These are phyloP conservation scores for Apiotrichum porosum DNA, from an alignment of 1,284 basidiomycete species.

Conservation along the genomic window DNA sequence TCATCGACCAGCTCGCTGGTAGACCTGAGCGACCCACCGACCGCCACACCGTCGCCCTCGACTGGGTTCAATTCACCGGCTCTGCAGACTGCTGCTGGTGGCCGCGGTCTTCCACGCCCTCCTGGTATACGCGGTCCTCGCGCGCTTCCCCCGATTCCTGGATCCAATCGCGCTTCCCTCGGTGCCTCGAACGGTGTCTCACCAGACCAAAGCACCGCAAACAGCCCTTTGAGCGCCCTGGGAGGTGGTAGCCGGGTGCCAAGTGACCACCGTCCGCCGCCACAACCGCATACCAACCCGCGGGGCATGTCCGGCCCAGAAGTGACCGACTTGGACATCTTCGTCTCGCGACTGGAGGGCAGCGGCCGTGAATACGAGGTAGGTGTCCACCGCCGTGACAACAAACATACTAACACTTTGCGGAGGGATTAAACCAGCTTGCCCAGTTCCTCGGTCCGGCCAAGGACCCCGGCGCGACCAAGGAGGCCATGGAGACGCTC, in stretches of 20 bases:
- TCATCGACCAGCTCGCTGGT: slow-evolving; percentile 8
- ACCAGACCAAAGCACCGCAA: neutral
- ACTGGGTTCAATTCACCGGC: too few species aligned
- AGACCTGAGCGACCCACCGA: too few species aligned
- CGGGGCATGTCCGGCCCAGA: slow-evolving; percentile 1
- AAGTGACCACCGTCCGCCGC: too few species aligned
- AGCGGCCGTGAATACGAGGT: slow-evolving; percentile 60
- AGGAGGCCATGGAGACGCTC: slow-evolving; percentile 46
- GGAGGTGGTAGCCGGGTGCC: too few species aligned
- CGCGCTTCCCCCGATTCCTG: too few species aligned
- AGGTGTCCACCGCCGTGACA: too few species aligned
- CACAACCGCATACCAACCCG: neutral
- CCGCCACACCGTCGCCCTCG: too few species aligned
- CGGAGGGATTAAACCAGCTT: slow-evolving; percentile 59
- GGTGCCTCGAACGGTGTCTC: too few species aligned
- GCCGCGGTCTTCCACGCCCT: too few species aligned
- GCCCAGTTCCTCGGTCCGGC: slow-evolving; percentile 62
- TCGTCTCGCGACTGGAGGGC: slow-evolving; percentile 55
- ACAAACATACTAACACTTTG: neutral
- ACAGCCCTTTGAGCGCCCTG: too few species aligned
- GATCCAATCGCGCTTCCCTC: neutral
- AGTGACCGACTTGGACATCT: slow-evolving; percentile 58
- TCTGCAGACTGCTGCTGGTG: too few species aligned
- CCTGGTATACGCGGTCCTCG: neutral
- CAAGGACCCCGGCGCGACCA: slow-evolving; percentile 35